Evolutionary conservation across 257 asterid species (phyloP).

Genomic region (Oldenlandia corymbosa): DNA sequence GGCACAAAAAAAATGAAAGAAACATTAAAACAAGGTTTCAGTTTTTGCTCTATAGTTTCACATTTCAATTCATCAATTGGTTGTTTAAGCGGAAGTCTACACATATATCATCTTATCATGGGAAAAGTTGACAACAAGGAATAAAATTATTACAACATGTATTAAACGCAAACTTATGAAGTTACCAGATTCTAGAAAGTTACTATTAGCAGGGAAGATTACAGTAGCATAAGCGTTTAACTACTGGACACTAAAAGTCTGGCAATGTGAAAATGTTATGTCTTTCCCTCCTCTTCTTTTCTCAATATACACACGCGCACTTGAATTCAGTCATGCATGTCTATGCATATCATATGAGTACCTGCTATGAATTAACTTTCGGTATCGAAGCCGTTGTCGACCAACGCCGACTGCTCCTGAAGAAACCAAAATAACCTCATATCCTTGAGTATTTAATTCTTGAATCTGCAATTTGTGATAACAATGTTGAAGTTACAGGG

Average conservation of each 20-base stretch:
- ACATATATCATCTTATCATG: neutral
- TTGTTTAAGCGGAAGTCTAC: too few species aligned
- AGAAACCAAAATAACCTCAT: conserved; percentile 87
- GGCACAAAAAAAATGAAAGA: neutral
- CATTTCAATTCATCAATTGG: neutral
- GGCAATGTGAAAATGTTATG: too few species aligned
- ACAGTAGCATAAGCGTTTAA: neutral
- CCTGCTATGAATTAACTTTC: conserved; percentile 86
- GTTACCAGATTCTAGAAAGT: neutral
- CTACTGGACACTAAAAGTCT: too few species aligned
- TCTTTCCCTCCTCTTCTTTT: too few species aligned
- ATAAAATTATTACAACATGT: too few species aligned
- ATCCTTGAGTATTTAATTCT: conserved; percentile 73
- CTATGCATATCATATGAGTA: conserved; percentile 10
- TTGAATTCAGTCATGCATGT: neutral
- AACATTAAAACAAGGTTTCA: neutral
- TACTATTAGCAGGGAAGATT: neutral
- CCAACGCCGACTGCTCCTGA: conserved; percentile 99
- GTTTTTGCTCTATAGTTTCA: neutral
- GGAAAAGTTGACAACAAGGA: neutral
- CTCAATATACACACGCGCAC: too few species aligned
- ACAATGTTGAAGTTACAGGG: conserved; percentile 17
- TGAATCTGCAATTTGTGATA: conserved; percentile 60
- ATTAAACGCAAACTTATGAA: too few species aligned
- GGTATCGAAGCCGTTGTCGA: conserved; percentile 82